Base-by-base conservation (phyloP, 2,329 filamentous ascomycete genomes). In the Calonectria pteridis region DNA sequence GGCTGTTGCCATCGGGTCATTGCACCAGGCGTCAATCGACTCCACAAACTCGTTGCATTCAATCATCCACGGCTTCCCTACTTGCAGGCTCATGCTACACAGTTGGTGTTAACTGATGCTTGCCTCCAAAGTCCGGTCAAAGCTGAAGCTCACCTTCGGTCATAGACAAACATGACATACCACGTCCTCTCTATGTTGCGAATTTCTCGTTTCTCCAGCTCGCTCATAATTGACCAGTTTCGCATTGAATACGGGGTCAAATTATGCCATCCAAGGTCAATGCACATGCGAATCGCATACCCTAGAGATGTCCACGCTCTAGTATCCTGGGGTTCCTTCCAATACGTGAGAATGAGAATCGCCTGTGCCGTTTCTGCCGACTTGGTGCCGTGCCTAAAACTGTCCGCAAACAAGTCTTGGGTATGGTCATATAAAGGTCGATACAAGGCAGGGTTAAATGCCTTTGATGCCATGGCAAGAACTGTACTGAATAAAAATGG, bases 41-140 rank as follows among this genome's bases (percentile, higher is more conserved):
- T 82, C 81, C 59, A 86, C 84, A 62, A 86, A 81, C 20, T 81
- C 78, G 50, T 79, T 83, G 16, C 82, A 78, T 40, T 85, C 84
- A 29, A 86, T 85, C 85, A 86, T 87, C 78, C 82, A 85, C 0
- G 85, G 85, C 63, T 84, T 85, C 6, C 85, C 85, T 0, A 84
- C 81, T 71, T 86, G 85, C 6, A 86, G 68, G 53, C 85, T 86
- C 53, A 86, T 82, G 66, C 85, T 86, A 33, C 46, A 20, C 13
- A 2, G 18, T 4, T 6, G 20, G 23, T 26, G 40, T 64, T 18
- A 64, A 18, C 2, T 29, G 1, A 64, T 31, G 28, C 2, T 2
- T n/a, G 18, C 23, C 3, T 26, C 37, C 28, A 14, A 3, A 26
- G 11, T 46, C 18, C 20, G 0, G 26, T 11, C 16, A 59, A 46